Base-by-base conservation (phyloP, 1,284 basidiomycete species). In the Rhodotorula sp. region DNA sequence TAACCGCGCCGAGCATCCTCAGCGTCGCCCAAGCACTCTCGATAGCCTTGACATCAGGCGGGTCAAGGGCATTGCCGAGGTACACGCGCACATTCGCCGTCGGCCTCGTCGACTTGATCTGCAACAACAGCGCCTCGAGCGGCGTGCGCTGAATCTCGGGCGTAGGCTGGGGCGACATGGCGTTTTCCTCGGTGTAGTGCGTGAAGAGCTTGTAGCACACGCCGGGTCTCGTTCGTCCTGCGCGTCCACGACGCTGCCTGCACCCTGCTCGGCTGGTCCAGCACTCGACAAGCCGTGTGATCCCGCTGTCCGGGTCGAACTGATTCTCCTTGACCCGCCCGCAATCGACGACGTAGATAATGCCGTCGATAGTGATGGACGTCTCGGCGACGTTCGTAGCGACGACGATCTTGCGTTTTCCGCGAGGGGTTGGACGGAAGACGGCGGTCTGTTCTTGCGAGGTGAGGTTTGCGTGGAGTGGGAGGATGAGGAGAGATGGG, bases 141-240 rank as follows among this genome's bases (percentile, higher is more conserved):
- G 94, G 92, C 24, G 91, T 89, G n/a, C 94, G 85, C 62, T 89
- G 83, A 67, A 97, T 96, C 80, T 97, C 94, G 2, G 94, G 94
- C 2, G 88, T 82, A 8, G 91, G 88, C 80, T 90, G 92, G 18
- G 84, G 81, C 2, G 82, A 82, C 89, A 94, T 89, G 57, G 83
- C 84, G 67, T 84, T 83, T 76, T 89, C 88, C 76, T 91, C 90
- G 67, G 85, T 86, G 64, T 86, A 24, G 5, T 81, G 84, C 0
- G 90, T 91, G 79, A 90, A 96, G 5, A 96, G 83, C 79, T 93
- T 92, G 81, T 89, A 94, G 79, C 91, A 91, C 50, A 84, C 55
- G 3, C 92, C 92, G 1, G 90, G 88, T 76, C 87, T 87, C 1
- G 90, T 94, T 73, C 94, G 87, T 37, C 94, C 94, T 0, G 94